Evolutionary conservation across 345 rosid genomes (phyloP), one percentile per base, ranked within the genome.

Genomic region (Carallia brachiata): DNA sequence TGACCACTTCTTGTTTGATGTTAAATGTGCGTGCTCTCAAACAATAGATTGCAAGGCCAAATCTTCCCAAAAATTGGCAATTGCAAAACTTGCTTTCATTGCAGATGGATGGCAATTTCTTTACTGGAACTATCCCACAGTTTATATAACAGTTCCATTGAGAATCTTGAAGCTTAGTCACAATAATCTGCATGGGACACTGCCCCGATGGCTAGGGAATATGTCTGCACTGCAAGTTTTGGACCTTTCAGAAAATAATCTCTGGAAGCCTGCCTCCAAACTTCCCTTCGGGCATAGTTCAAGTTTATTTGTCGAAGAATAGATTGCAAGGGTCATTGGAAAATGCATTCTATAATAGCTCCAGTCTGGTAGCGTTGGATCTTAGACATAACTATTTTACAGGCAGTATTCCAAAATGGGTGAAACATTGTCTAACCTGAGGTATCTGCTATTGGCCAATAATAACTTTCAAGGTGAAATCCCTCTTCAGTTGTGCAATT

Each of bases 1-100:
- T 70, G 1, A 23, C 64, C 52, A 15, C 6, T 2, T 48, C 61
- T 9, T 62, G 67, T 40, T 1, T 5, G 5, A 3, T 3, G 8
- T 0, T 23, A 17, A 0, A 6, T 1, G 3, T 27, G 12, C 63
- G 70, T 7, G 12, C 13, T 81, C 34, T 78, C 81, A 16, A 48
- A 74, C 6, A 81, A 81, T 62, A 71, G 55, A 36, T 67, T 81
- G 57, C 54, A 57, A 9, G 84, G 81, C 6, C 19, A 6, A 9
- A 66, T 70, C 62, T 27, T 32, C 66, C 73, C 63, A 48, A 3
- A 4, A 16, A 56, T 0, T 5, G 31, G 12, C 7, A 1, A 1
- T 23, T 10, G 23, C 30, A 2, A 47, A 34, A 28, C 19, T 16
- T 59, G 39, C 0, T 0, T 6, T 4, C 12, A 4, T 63, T 64